Conservation (phyloP, 768 basidiomycete species). For the Boletus bicolor region DNA sequence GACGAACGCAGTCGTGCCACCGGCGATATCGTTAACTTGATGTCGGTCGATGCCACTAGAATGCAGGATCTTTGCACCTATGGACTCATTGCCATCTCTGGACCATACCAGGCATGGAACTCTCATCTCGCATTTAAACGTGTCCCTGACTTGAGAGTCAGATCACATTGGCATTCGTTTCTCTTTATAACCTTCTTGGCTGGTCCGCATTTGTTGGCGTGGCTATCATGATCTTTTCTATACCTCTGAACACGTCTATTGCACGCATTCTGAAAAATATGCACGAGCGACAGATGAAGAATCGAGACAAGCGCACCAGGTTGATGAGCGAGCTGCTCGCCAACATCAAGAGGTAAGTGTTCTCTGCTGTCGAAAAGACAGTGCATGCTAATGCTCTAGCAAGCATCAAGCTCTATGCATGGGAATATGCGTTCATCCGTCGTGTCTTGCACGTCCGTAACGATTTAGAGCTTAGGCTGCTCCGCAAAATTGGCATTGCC, state of each 20-base stretch:
- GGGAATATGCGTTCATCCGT: conserved; percentile 88
- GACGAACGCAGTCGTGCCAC: conserved; percentile 78
- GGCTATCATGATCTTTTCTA: conserved; percentile 79
- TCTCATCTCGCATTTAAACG: not conserved
- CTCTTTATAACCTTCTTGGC: conserved; percentile 82
- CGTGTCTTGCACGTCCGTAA: conserved; percentile 80
- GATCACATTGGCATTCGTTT: conserved; percentile 87
- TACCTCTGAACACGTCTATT: conserved; percentile 72
- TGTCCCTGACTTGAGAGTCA: conserved; percentile 25
- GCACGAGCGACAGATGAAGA: conserved; percentile 92
- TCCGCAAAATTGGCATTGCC: conserved; percentile 77
- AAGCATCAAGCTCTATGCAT: conserved; percentile 89
- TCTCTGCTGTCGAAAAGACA: not conserved
- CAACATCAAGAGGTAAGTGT: conserved; percentile 76
- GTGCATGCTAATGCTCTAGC: not conserved
- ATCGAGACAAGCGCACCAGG: conserved; percentile 76
- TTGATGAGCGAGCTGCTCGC: conserved; percentile 92
- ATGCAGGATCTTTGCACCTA: conserved; percentile 81
- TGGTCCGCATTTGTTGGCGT: conserved; percentile 92
- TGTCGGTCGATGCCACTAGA: conserved; percentile 81
- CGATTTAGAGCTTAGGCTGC: conserved; percentile 75
- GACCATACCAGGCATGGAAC: conserved; percentile 69
- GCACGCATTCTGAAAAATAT: conserved; percentile 68
- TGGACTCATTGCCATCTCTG: conserved; percentile 81
- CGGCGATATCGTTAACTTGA: conserved; percentile 93